These are phyloP conservation scores for Yarrowia galli DNA, from an alignment of 1,139 yeast species.

Conservation along the genomic window DNA sequence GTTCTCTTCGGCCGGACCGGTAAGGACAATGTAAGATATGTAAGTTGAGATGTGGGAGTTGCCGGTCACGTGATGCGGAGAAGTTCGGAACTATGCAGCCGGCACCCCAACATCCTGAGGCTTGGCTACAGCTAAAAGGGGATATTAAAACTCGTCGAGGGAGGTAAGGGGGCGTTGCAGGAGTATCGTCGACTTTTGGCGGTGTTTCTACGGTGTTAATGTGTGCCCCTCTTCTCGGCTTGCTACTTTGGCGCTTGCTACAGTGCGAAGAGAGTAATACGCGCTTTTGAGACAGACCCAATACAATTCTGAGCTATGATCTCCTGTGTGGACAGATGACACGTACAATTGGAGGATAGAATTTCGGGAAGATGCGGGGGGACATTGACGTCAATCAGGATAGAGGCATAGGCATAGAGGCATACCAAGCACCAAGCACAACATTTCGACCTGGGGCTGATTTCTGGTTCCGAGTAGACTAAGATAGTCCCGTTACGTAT, in stretches of 20 bases:
- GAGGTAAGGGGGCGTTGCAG: not conserved
- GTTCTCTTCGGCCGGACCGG: not conserved
- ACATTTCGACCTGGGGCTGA: too few species aligned
- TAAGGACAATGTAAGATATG: slow-evolving; percentile 31
- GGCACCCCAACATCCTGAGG: slow-evolving; percentile 12
- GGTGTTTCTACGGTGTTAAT: too few species aligned
- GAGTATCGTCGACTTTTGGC: not conserved
- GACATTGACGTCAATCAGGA: not conserved
- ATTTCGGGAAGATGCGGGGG: slow-evolving; percentile 29
- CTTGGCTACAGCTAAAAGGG: slow-evolving; percentile 26
- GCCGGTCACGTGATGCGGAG: slow-evolving; percentile 38
- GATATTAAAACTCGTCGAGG: not conserved
- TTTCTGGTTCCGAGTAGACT: too few species aligned
- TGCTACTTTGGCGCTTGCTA: not conserved
- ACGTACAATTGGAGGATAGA: slow-evolving; percentile 17
- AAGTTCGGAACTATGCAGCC: slow-evolving; percentile 28
- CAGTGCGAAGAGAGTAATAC: not conserved
- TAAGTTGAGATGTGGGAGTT: slow-evolving; percentile 1
- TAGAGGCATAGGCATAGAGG: too few species aligned
- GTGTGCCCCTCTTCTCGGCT: too few species aligned
- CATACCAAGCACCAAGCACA: too few species aligned
- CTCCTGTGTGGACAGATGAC: slow-evolving; percentile 14
- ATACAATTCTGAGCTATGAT: not conserved
- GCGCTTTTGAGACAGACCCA: slow-evolving; percentile 5
- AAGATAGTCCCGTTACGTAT: too few species aligned